These are phyloP conservation scores for Hirsutella thompsonii DNA, from an alignment of 2,329 filamentous ascomycete genomes.

Conservation along the genomic window DNA sequence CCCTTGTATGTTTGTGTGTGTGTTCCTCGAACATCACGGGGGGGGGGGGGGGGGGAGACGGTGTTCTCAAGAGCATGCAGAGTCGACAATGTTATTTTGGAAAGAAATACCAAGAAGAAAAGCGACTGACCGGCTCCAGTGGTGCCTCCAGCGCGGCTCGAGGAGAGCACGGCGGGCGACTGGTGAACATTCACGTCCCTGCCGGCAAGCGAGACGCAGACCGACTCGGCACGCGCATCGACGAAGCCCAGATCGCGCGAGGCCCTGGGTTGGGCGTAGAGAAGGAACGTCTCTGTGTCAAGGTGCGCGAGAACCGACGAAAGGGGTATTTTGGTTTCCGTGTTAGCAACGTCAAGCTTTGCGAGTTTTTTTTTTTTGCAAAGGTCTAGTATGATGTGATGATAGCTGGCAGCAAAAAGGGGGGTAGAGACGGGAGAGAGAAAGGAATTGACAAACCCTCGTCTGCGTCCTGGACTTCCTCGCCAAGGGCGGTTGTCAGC, in stretches of 20 bases:
- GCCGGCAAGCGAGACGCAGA: slow-evolving; percentile 57
- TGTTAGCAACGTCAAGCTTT: no score
- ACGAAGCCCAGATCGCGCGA: slow-evolving; percentile 77
- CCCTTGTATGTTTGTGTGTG: background rate
- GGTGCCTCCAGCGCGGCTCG: slow-evolving; percentile 51
- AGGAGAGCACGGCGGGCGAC: slow-evolving; percentile 70
- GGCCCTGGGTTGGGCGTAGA: slow-evolving; percentile 67
- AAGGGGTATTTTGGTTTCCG: no score
- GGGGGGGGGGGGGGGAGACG: no score
- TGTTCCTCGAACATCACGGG: background rate
- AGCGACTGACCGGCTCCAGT: slow-evolving; percentile 33
- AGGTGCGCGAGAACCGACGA: no score
- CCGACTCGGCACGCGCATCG: slow-evolving; percentile 49
- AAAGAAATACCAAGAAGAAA: slow-evolving; percentile 61
- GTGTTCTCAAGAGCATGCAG: no score
- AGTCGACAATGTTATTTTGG: no score
- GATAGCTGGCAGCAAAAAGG: no score
- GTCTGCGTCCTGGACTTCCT: slow-evolving; percentile 34
- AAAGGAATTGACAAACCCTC: slow-evolving; percentile 24
- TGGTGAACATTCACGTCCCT: slow-evolving; percentile 68
- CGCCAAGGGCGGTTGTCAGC: slow-evolving; percentile 21
- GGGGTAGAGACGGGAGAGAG: no score
- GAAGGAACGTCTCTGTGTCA: slow-evolving; percentile 54
- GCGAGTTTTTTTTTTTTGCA: no score
- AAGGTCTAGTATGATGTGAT: no score